Evolutionary conservation across 2,329 filamentous ascomycete genomes (phyloP).

Genomic region (Exophiala spinifera): DNA sequence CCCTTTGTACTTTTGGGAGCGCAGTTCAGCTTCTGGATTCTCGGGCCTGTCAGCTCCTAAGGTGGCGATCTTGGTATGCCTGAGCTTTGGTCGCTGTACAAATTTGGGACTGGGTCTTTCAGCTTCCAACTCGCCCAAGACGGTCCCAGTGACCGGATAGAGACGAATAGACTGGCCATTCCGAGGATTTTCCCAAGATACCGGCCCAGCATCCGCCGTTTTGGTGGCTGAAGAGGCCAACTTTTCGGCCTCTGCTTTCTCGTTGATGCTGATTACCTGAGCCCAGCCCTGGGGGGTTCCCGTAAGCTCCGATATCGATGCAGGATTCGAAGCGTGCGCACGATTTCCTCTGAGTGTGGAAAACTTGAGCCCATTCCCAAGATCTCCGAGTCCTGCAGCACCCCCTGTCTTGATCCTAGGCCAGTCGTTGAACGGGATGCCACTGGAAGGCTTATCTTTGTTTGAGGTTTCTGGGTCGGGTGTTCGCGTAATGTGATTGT

Average conservation of each 20-base stretch:
- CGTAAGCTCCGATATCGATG: too few species aligned
- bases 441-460: too few species aligned
- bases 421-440: slow-evolving; percentile 9
- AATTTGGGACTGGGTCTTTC: not conserved
- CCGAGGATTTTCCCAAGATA: slow-evolving; percentile 58
- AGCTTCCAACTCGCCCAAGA: slow-evolving; percentile 20
- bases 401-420: slow-evolving; percentile 17
- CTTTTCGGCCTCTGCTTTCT: not conserved
- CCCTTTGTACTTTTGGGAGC: slow-evolving; percentile 1
- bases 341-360: too few species aligned
- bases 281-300: too few species aligned
- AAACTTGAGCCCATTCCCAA: too few species aligned
- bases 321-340: too few species aligned
- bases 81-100: not conserved
- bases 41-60: not conserved
- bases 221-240: not conserved
- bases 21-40: not conserved
- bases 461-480: too few species aligned
- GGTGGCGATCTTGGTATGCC: not conserved
- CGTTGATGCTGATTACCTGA: not conserved
- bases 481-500: too few species aligned
- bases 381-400: not conserved
- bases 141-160: slow-evolving; percentile 35
- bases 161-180: slow-evolving; percentile 51
- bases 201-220: slow-evolving; percentile 33